Evolutionary conservation across 495 filamentous ascomycete species (phyloP), one percentile per base, ranked within the genome.

Genomic region (Talaromyces thailandensis): DNA sequence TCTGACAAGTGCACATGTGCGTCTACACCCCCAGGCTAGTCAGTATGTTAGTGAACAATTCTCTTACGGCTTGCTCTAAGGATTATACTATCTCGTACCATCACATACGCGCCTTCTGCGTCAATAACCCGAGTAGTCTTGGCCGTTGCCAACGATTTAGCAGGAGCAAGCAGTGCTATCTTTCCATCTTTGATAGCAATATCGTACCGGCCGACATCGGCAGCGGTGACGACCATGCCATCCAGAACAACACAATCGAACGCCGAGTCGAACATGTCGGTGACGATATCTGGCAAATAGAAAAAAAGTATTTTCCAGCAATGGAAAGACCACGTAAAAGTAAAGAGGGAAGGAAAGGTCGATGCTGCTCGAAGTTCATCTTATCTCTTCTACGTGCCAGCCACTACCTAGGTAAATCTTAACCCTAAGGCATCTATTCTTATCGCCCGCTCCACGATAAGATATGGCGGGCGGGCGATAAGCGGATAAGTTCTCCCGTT

Each of bases 161-260:
- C 69, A 9, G 71, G 73, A 40, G 72, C 73, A 28, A 85, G 64
- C 29, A 79, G 73, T 11, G 66, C 71, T 63, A 84, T 79, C 69
- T 81, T 84, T 37, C 79, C 81, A 70, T 76, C 70, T 56, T 73
- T 77, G 65, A 84, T 72, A 58, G 74, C 82, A 63, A 85, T 79
- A 66, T 85, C 81, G 28, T 77, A 71, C 3, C 64, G 65, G 57
- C 71, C 69, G 14, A 76, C 66, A 58, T 82, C 76, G 2, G 71
- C 67, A 7, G 77, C 76, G 3, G 81, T 82, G n/a, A 79, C 78
- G 1, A 79, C 75, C 3, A 78, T 55, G 31, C 79, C 79, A 60
- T 82, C 80, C 43, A 76, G 60, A 60, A 82, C 72, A 24, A 80
- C 61, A 16, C 79, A 69, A 57, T 81, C 78, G 23, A 48, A 48